phyloP scores from a whole-genome alignment of 2,329 filamentous ascomycete genomes.

The Dactylellina parvicollis region DNA sequence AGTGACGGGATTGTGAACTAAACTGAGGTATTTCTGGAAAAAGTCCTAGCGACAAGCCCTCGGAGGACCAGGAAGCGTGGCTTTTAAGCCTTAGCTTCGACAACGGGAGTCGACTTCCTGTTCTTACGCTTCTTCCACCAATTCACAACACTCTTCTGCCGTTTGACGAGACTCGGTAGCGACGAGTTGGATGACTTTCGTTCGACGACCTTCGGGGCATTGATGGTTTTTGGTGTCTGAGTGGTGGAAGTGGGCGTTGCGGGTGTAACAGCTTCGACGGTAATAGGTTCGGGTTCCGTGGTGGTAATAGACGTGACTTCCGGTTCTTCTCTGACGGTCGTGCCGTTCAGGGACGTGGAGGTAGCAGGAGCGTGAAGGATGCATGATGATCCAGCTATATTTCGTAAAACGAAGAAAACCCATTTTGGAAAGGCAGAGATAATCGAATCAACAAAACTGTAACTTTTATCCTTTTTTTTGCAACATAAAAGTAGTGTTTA shows the following conservation, averaged over 20 bases:
- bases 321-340: conserved; percentile 47
- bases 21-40: too few species aligned
- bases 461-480: conserved; percentile 40
- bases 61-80: neutral
- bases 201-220: conserved; percentile 41
- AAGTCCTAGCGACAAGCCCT: neutral
- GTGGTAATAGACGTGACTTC: conserved; percentile 47
- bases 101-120: conserved; percentile 40
- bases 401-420: conserved; percentile 18
- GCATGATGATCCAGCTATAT: conserved; percentile 53
- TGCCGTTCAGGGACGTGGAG: conserved; percentile 38
- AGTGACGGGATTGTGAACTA: too few species aligned
- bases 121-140: conserved; percentile 54
- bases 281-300: conserved; percentile 40
- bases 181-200: conserved; percentile 43
- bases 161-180: conserved; percentile 38
- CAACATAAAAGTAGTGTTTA: conserved; percentile 50
- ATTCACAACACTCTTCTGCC: conserved; percentile 48
- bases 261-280: conserved; percentile 17
- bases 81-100: conserved; percentile 36
- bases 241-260: conserved; percentile 26
- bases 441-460: conserved; percentile 55
- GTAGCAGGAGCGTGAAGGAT: conserved; percentile 32
- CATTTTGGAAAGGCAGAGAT: conserved; percentile 24
- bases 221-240: conserved; percentile 24